Percentiles rank a stretch among this genome's conserved stretches.
phyloP scores from a whole-genome alignment of 257 asterid species.

The Jasminum sambac region DNA sequence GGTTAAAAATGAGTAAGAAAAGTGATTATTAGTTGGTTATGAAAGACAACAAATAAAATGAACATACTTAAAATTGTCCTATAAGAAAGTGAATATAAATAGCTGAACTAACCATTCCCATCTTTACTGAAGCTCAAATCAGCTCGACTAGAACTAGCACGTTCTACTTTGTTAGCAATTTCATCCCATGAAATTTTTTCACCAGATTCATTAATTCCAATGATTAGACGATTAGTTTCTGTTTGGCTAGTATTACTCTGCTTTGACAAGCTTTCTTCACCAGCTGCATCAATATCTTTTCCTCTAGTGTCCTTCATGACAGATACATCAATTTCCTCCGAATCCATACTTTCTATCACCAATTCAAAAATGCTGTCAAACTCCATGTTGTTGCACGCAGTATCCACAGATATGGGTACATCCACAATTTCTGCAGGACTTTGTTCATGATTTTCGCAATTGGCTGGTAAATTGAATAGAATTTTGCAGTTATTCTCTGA shows the following conservation, averaged over 20 bases:
- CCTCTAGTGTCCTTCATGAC: not conserved
- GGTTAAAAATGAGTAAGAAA: too few relatives aligned
- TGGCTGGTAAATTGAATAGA: too few relatives aligned
- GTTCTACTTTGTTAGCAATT: not conserved
- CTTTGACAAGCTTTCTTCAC: not conserved
- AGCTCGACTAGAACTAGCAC: too few relatives aligned
- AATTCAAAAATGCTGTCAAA: not conserved
- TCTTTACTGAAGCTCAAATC: too few relatives aligned
- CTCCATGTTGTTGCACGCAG: slow-evolving; percentile 15
- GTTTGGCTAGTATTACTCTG: not conserved
- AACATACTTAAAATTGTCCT: too few relatives aligned
- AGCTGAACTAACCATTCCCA: too few relatives aligned
- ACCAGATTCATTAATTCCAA: not conserved
- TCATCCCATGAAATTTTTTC: not conserved
- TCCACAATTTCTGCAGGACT: slow-evolving; percentile 17
- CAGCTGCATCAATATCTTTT: not conserved
- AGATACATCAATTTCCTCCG: not conserved
- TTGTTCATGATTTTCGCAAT: not conserved
- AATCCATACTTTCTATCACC: not conserved
- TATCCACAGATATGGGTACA: slow-evolving; percentile 23
- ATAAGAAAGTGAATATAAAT: too few relatives aligned
- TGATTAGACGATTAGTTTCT: not conserved
- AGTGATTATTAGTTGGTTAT: too few relatives aligned
- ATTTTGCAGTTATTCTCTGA: too few relatives aligned
- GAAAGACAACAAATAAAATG: too few relatives aligned